These are phyloP conservation scores for Closterium sp. DNA, from an alignment of 139 green algal genomes.

Conservation along the genomic window DNA sequence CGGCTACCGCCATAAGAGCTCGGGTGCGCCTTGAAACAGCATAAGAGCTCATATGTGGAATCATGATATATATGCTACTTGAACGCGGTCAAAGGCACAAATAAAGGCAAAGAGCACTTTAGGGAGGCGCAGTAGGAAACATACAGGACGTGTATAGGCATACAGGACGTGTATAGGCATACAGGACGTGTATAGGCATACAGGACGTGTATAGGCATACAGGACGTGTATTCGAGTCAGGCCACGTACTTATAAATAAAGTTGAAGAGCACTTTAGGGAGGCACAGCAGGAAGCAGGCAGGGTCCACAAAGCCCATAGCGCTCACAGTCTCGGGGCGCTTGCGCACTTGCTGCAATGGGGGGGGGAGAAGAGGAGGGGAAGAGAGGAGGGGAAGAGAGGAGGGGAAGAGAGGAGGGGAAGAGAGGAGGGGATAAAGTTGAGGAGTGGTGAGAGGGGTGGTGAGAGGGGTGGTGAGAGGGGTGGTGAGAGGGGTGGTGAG, in stretches of 20 bases:
- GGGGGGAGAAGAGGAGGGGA: not conserved
- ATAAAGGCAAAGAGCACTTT: slow-evolving; percentile 44
- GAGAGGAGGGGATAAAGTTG: not conserved
- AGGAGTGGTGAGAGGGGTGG: not conserved
- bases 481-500: too few relatives aligned
- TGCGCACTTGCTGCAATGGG: slow-evolving; percentile 14
- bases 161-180: not conserved
- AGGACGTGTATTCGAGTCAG: not conserved
- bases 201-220: slow-evolving; percentile 16
- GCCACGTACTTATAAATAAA: slow-evolving; percentile 42
- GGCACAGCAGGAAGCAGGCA: slow-evolving; percentile 49
- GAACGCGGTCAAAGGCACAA: not conserved
- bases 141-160: slow-evolving; percentile 24
- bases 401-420: not conserved
- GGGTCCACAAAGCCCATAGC: slow-evolving; percentile 29
- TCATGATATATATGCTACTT: too few relatives aligned
- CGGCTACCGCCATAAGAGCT: too few relatives aligned
- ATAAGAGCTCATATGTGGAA: too few relatives aligned
- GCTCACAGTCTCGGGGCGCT: slow-evolving; percentile 15
- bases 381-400: not conserved
- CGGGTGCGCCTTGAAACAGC: too few relatives aligned
- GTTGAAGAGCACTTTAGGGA: slow-evolving; percentile 47
- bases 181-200: slow-evolving; percentile 6
- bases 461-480: not conserved
- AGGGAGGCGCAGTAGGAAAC: slow-evolving; percentile 47